Evolutionary conservation across 805 yeast species (phyloP).

Genomic region (Wickerhamomyces silvicola): DNA sequence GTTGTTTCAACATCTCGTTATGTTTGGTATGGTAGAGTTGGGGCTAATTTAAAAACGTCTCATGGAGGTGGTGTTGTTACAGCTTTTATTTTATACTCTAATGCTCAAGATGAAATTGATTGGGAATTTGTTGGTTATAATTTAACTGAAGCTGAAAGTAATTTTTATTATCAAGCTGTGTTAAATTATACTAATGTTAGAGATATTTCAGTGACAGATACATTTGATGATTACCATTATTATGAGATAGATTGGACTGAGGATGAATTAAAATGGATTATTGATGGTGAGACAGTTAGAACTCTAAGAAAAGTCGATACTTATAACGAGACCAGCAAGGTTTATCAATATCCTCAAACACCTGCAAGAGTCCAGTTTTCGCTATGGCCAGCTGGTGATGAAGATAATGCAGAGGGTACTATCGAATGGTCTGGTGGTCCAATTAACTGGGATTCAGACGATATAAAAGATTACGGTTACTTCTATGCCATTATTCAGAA

Average conservation of each 20-base stretch:
- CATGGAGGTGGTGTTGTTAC: slow-evolving; percentile 78
- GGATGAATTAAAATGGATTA: slow-evolving; percentile 60
- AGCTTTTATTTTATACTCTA: slow-evolving; percentile 75
- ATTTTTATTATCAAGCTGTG: slow-evolving; percentile 72
- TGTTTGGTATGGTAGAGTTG: slow-evolving; percentile 83
- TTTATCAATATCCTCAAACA: slow-evolving; percentile 62
- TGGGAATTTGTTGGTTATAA: slow-evolving; percentile 79
- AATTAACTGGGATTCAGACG: slow-evolving; percentile 75
- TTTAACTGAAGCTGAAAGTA: slow-evolving; percentile 61
- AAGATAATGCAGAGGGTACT: slow-evolving; percentile 52
- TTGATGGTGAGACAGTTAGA: slow-evolving; percentile 66
- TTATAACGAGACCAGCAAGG: slow-evolving; percentile 52
- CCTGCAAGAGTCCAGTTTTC: slow-evolving; percentile 70
- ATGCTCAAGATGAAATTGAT: slow-evolving; percentile 88
- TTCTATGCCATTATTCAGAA: slow-evolving; percentile 60
- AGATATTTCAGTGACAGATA: slow-evolving; percentile 37
- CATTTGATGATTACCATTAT: slow-evolving; percentile 65
- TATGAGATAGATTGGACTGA: slow-evolving; percentile 80
- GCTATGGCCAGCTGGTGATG: slow-evolving; percentile 71
- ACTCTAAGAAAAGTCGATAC: slow-evolving; percentile 56
- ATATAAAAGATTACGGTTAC: slow-evolving; percentile 73
- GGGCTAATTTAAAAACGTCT: slow-evolving; percentile 65
- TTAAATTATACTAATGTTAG: slow-evolving; percentile 58
- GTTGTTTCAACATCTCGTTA: slow-evolving; percentile 73
- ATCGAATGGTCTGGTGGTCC: slow-evolving; percentile 85